phyloP scores from a whole-genome alignment of 2,329 filamentous ascomycete genomes.

The Pyrenophora seminiperda region DNA sequence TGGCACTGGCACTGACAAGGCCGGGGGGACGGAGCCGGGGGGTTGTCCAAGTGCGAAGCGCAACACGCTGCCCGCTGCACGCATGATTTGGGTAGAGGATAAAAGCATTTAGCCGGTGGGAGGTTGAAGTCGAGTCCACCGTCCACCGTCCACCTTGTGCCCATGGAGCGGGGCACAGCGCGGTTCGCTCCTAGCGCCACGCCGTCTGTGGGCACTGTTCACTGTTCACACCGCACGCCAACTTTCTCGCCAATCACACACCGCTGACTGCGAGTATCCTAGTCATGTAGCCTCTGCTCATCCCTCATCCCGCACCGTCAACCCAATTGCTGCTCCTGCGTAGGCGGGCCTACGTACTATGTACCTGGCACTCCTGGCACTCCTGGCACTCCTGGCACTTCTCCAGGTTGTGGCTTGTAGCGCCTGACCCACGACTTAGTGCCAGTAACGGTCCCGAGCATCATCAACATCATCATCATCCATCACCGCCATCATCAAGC shows the following conservation, averaged over 20 bases:
- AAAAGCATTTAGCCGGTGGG: constrained; percentile 17
- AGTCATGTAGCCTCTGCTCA: no score
- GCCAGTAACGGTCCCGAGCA: constrained; percentile 20
- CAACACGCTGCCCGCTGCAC: neutral
- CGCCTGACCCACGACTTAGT: constrained; percentile 26
- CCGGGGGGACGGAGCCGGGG: neutral
- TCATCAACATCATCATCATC: neutral
- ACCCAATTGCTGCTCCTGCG: constrained; percentile 22
- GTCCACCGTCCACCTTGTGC: no score
- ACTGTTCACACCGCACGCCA: constrained; percentile 13
- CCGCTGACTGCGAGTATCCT: no score
- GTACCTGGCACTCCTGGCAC: no score
- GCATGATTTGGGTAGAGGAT: constrained; percentile 11
- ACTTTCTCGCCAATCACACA: constrained; percentile 15
- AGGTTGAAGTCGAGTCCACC: no score
- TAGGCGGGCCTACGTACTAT: no score
- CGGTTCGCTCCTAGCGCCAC: constrained; percentile 11
- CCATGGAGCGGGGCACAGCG: constrained; percentile 2
- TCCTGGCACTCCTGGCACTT: no score
- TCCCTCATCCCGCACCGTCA: constrained; percentile 10
- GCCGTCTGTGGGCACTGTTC: no score
- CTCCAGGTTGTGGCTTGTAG: constrained; percentile 31
- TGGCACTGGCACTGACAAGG: constrained; percentile 4
- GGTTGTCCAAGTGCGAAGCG: neutral
- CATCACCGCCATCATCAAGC: no score